A percentile compares a stretch with the other conserved stretches of the same genome.
These are phyloP conservation scores for Phialemoniopsis sp. DNA, from an alignment of 2,329 filamentous ascomycete genomes.

Conservation along the genomic window DNA sequence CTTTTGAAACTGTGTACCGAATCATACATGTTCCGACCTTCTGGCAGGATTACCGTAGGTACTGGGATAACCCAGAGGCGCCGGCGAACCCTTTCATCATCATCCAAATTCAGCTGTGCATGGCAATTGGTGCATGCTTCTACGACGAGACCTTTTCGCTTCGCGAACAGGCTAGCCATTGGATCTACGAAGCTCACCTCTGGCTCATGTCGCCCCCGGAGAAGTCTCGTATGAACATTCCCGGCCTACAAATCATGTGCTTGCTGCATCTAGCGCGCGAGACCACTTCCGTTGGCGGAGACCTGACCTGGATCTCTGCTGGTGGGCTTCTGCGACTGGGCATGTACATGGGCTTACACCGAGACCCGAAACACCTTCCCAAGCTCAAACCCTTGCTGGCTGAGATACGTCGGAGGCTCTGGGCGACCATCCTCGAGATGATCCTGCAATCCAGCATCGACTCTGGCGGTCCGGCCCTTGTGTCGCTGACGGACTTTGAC, in stretches of 20 bases:
- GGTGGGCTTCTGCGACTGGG: conserved; percentile 40
- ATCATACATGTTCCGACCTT: conserved; percentile 57
- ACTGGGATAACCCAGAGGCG: conserved; percentile 36
- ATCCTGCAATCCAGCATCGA: conserved; percentile 37
- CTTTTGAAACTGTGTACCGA: conserved; percentile 51
- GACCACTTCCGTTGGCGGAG: conserved; percentile 31
- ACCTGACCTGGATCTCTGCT: conserved; percentile 42
- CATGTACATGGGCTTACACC: conserved; percentile 45
- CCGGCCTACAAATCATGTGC: conserved; percentile 46
- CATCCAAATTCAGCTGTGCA: conserved; percentile 48
- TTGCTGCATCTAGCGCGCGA: conserved; percentile 46
- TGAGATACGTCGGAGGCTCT: conserved; percentile 46
- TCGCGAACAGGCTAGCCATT: conserved; percentile 36
- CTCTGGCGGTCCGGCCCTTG: conserved; percentile 39
- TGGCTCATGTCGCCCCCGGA: conserved; percentile 43
- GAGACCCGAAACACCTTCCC: conserved; percentile 36
- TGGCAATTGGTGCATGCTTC: conserved; percentile 45
- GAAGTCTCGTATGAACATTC: conserved; percentile 44
- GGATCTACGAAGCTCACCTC: conserved; percentile 48
- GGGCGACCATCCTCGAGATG: conserved; percentile 49
- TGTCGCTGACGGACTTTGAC: conserved; percentile 41
- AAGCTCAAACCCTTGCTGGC: conserved; percentile 24
- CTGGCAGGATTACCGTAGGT: conserved; percentile 44
- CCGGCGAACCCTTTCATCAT: conserved; percentile 37
- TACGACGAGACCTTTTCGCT: conserved; percentile 40